Conservation (phyloP, 768 basidiomycete genomes). For the Serendipita sp. region DNA sequence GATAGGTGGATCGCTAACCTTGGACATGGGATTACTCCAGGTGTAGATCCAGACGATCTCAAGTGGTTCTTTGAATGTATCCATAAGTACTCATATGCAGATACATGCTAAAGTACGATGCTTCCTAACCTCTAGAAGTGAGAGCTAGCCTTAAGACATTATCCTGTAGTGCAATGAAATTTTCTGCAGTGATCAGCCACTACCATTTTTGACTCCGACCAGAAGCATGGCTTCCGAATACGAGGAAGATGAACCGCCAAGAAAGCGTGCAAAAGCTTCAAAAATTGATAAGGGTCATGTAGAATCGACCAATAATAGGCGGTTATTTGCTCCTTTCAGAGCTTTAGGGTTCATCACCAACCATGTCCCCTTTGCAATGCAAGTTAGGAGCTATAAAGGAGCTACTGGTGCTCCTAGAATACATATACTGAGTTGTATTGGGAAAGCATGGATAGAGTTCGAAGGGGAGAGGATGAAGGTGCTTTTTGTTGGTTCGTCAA, state of each 20-base stretch:
- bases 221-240: background rate
- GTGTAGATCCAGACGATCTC: constrained; percentile 85
- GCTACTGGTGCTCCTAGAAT: constrained; percentile 68
- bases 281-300: background rate
- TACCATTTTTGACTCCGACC: background rate
- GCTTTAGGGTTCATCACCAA: constrained; percentile 92
- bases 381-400: constrained; percentile 71
- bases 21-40: constrained; percentile 94
- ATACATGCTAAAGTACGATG: background rate
- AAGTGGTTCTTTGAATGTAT: constrained; percentile 83
- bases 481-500: constrained; percentile 74
- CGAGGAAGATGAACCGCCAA: background rate
- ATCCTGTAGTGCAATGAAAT: too few species aligned
- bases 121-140: too few species aligned
- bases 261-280: background rate
- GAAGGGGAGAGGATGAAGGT: constrained; percentile 85
- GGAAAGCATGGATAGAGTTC: constrained; percentile 88
- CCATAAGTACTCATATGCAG: constrained; percentile 50
- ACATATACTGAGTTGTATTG: constrained; percentile 74
- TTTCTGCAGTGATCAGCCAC: background rate
- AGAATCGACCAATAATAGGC: background rate
- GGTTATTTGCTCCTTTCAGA: constrained; percentile 81
- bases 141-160: too few species aligned
- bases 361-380: constrained; percentile 73
- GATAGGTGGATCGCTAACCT: constrained; percentile 93